Conservation (phyloP, 805 yeast species). For the Suhomyces faveliae region DNA sequence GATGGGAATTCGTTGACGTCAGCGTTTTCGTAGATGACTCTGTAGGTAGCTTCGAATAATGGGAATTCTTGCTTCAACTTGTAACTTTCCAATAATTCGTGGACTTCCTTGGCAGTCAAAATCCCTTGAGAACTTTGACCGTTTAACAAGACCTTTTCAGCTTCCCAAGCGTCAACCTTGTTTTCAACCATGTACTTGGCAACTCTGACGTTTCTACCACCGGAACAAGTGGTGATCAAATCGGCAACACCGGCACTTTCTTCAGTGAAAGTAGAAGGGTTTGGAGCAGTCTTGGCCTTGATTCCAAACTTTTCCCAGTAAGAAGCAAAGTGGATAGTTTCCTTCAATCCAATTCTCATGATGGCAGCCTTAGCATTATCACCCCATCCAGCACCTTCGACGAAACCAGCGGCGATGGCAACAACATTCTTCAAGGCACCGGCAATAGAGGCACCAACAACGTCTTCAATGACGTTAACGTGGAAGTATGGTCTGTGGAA, state of each 20-base stretch:
- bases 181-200: slow-evolving; percentile 83
- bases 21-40: slow-evolving; percentile 73
- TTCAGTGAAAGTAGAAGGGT: slow-evolving; percentile 79
- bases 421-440: slow-evolving; percentile 97
- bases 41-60: slow-evolving; percentile 73
- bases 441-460: slow-evolving; percentile 93
- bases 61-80: slow-evolving; percentile 72
- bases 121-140: slow-evolving; percentile 98
- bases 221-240: slow-evolving; percentile 94
- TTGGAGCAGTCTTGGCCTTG: slow-evolving; percentile 52
- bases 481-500: slow-evolving; percentile 99
- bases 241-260: slow-evolving; percentile 99
- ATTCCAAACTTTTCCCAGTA: slow-evolving; percentile 57
- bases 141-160: slow-evolving; percentile 82
- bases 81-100: slow-evolving; percentile 66
- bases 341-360: slow-evolving; percentile 92
- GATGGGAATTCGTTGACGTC: slow-evolving; percentile 74
- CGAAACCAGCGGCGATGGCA: slow-evolving; percentile 95
- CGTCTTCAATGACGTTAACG: slow-evolving; percentile 87
- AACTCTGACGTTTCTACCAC: slow-evolving; percentile 94
- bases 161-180: slow-evolving; percentile 71
- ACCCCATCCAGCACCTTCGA: slow-evolving; percentile 98
- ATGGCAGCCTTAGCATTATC: slow-evolving; percentile 97
- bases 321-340: slow-evolving; percentile 79
- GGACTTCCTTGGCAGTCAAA: slow-evolving; percentile 86